Base-by-base conservation (phyloP, 208 protist species). In the Leishmania arabica region DNA sequence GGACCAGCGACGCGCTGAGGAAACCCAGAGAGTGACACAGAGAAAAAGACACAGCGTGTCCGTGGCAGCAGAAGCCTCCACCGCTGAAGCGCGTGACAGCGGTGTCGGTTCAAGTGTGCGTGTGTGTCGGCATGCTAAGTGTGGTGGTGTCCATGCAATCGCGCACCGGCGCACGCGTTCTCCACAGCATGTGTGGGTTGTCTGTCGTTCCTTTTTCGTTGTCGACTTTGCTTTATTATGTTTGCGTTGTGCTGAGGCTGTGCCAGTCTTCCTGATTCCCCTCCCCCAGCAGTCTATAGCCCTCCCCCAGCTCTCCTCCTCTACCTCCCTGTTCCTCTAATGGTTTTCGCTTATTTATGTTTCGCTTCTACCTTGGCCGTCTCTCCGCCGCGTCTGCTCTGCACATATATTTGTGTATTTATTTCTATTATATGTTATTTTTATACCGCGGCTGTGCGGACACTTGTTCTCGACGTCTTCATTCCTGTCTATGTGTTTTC, bases 301-400 rank as follows among this genome's bases (percentile, higher is more conserved):
- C 17, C 7, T 31, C 56, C 37, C 17, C 51, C 51, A 54, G 51
- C 1, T 21, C 7, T 31, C 56, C 66, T n/a, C 66, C 15, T 37
- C 60, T 40, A 7, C 31, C 24, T 11, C 11, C 68, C 7, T 51
- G 17, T 21, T 6, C 49, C 19, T 24, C 9, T 19, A n/a, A n/a
- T 24, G 9, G 42, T 53, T 13, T 49, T 37, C 27, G 7, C 17
- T 37, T n/a, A 19, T 72, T 15, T 31, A 21, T 72, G 15, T 11
- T 72, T 72, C 24, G 42, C 5, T 9, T 72, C 42, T 15, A 27
- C 19, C 11, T 31, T n/a, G 42, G n/a, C 42, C 31, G 31, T 27
- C 31, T 54, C 72, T 76, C 19, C 21, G 6, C 72, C 72, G 72
- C 34, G 49, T 60, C 49, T 76, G 51, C 72, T 76, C 72, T 62